Percentiles rank a stretch among this genome's conserved stretches.
phyloP scores from a whole-genome alignment of 192 early-diverging fungal genomes.

The Tieghemiomyces parasiticus region DNA sequence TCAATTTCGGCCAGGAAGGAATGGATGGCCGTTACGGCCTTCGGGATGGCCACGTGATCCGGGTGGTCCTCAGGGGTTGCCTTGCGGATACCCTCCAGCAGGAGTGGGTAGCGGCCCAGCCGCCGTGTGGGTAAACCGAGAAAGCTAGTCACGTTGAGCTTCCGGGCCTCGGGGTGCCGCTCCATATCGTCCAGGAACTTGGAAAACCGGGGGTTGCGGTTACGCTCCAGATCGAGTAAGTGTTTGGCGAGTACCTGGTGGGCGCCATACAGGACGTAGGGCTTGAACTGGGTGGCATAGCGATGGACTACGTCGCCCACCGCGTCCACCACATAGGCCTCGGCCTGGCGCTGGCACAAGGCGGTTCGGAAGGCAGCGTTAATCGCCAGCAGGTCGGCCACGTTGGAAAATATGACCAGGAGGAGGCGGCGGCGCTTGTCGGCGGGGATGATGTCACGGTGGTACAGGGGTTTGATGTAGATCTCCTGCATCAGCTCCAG shows the following conservation, averaged over 20 bases:
- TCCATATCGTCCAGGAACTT: conserved; percentile 71
- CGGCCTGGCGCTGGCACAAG: conserved; percentile 45
- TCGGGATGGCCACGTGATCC: conserved; percentile 56
- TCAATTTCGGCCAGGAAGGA: conserved; percentile 69
- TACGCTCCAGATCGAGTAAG: conserved; percentile 66
- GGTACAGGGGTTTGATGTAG: conserved; percentile 47
- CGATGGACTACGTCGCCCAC: conserved; percentile 75
- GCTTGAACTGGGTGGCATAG: conserved; percentile 51
- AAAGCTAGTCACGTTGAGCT: conserved; percentile 74
- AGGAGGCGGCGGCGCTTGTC: conserved; percentile 56
- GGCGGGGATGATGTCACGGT: conserved; percentile 44
- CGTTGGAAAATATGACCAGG: conserved; percentile 63
- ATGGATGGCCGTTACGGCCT: conserved; percentile 54
- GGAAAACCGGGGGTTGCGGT: conserved; percentile 42
- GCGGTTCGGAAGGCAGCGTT: conserved; percentile 45
- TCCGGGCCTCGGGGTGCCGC: conserved; percentile 58
- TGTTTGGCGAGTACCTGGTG: conserved; percentile 72
- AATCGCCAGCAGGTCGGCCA: conserved; percentile 40
- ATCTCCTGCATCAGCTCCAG: conserved; percentile 65
- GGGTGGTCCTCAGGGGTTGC: conserved; percentile 68
- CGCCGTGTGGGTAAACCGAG: conserved; percentile 74
- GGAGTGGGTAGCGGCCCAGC: conserved; percentile 72
- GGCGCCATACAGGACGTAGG: conserved; percentile 76
- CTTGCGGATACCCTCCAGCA: conserved; percentile 69
- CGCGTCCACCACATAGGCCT: conserved; percentile 53